Base-by-base conservation (phyloP, 2,329 filamentous ascomycete species). In the Chrysosporium keratinophilum region DNA sequence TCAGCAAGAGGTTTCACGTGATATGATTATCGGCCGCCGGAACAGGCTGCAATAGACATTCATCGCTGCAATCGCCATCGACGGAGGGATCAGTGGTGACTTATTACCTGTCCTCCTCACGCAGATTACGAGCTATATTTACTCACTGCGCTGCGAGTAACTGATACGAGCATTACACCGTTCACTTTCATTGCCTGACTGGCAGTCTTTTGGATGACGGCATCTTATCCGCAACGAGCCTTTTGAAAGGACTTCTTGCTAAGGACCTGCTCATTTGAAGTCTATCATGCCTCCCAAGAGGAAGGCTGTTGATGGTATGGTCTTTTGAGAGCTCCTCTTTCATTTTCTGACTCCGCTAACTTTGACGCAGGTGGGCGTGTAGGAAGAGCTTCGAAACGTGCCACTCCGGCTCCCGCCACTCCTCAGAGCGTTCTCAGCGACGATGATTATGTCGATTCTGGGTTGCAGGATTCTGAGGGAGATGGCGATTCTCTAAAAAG, bases 201-300 rank as follows among this genome's bases (percentile, higher is more conserved):
- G 15, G 1, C 14, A 41, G 19, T 15, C 39, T 17, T 17, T 37
- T 49, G 15, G n/a, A 49, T 49, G 46, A 49, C 34, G 34, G 19
- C 31, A 15, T 33, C 39, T 20, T 15, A 17, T 15, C 2, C 20
- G 35, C 14, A 37, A 17, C 11, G n/a, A 23, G 19, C 48, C 35
- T 40, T 11, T 47, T 39, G 19, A 46, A 12, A 5, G 31, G 5
- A 34, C 10, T 14, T 4, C n/a, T 40, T 49, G 33, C 31, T 34
- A 4, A 14, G 37, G 10, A 15, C 45, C 20, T 39, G 31, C 17
- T 45, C 41, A 19, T 34, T 35, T 12, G 5, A 33, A n/a, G n/a
- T 41, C n/a, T 11, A 54, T 31, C 37, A 88, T 88, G 85, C 79
- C 84, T 58, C 75, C 78, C 15, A 88, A 88, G 72, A 78, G 84